A percentile compares a stretch with the other conserved stretches of the same genome.
Evolutionary conservation across 2,329 filamentous ascomycete genomes (phyloP).

Genomic region (Penicillium sp.): DNA sequence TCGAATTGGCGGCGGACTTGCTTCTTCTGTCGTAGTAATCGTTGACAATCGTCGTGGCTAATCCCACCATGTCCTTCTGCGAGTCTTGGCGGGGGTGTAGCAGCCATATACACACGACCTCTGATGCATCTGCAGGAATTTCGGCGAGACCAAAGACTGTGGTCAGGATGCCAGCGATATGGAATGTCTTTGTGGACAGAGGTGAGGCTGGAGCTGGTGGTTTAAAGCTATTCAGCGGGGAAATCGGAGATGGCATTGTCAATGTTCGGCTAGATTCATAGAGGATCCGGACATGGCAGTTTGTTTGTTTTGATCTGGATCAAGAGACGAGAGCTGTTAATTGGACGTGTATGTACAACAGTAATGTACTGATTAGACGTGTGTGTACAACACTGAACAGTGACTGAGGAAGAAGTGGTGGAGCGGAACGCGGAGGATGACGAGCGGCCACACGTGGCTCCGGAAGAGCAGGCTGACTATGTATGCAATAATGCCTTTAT

Average conservation of each 20-base stretch:
- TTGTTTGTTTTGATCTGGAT: no score
- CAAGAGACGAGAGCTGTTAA: no score
- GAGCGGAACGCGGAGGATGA: not conserved
- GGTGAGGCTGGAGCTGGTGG: conserved; percentile 18
- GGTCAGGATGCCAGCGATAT: conserved; percentile 73
- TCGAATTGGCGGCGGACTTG: conserved; percentile 22
- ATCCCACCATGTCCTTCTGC: conserved; percentile 69
- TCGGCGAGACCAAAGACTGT: conserved; percentile 79
- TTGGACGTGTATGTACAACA: no score
- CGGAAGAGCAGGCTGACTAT: not conserved
- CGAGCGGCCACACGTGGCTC: conserved; percentile 1
- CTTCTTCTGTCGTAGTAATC: conserved; percentile 58
- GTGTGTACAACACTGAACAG: no score
- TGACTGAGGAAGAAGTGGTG: not conserved
- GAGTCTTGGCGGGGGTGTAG: conserved; percentile 73
- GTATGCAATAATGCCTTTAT: not conserved
- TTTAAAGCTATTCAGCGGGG: conserved; percentile 12
- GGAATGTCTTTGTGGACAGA: conserved; percentile 63
- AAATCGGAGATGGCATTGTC: conserved; percentile 13
- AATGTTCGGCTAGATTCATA: not conserved
- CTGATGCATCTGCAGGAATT: conserved; percentile 52
- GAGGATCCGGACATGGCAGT: no score
- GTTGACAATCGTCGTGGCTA: conserved; percentile 63
- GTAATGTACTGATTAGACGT: no score
- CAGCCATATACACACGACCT: conserved; percentile 81